Evolutionary conservation across 768 basidiomycete genomes (phyloP).

Genomic region (Pleurotus djamor): DNA sequence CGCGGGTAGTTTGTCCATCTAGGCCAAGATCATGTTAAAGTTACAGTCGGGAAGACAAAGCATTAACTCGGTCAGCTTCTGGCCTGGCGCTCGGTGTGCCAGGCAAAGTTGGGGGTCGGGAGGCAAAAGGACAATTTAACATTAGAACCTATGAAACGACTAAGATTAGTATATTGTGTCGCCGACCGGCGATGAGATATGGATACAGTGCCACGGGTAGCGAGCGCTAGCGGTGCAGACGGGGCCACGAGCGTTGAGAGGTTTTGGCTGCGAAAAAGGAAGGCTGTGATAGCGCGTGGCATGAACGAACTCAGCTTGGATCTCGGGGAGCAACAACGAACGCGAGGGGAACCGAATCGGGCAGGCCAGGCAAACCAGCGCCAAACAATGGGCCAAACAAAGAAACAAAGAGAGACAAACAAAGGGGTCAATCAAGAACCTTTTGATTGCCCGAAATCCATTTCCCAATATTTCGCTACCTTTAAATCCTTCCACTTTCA

Average conservation of each 20-base stretch:
- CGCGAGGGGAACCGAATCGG: conserved; percentile 4
- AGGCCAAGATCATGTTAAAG: no score
- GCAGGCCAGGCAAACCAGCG: background rate
- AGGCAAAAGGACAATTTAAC: conserved; percentile 1
- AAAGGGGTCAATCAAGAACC: conserved; percentile 1
- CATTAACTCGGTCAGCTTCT: background rate
- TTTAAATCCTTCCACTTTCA: conserved; percentile 8
- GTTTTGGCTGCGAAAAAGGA: conserved; percentile 6
- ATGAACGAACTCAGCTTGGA: background rate
- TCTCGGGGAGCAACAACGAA: background rate
- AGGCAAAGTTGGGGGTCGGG: background rate
- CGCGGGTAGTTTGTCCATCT: background rate
- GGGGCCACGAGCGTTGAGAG: background rate
- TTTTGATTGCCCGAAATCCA: background rate
- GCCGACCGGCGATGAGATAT: background rate
- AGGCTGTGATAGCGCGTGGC: background rate
- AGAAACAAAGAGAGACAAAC: conserved; percentile 1
- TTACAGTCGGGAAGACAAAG: no score
- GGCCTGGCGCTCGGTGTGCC: background rate
- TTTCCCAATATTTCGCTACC: conserved; percentile 7
- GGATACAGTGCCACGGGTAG: no score
- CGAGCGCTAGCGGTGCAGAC: no score
- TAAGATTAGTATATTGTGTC: no score
- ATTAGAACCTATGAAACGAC: no score
- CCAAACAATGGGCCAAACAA: conserved; percentile 4